These are phyloP conservation scores for Seminavis robusta DNA, from an alignment of 108 stramenopile species.

Conservation along the genomic window DNA sequence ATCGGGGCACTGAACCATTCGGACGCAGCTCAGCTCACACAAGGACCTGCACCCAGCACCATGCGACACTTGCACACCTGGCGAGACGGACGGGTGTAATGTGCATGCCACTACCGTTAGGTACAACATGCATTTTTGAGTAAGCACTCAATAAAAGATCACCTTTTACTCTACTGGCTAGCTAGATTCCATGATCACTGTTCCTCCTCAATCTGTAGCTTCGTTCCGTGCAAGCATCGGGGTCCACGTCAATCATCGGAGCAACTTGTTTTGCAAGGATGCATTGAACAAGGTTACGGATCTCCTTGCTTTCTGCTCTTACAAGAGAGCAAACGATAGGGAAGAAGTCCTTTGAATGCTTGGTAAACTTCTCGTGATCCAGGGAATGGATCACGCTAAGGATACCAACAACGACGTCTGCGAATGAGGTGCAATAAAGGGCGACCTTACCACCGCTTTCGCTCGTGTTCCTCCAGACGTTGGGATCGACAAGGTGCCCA, in stretches of 20 bases:
- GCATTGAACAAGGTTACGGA: constrained; percentile 59
- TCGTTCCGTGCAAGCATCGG: too few relatives aligned
- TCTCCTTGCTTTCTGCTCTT: constrained; percentile 72
- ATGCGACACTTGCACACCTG: too few relatives aligned
- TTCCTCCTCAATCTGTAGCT: too few relatives aligned
- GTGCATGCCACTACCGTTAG: too few relatives aligned
- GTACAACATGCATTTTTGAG: too few relatives aligned
- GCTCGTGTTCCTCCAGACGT: constrained; percentile 70
- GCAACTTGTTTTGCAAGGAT: constrained; percentile 60
- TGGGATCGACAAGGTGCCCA: constrained; percentile 61
- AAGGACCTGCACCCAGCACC: too few relatives aligned
- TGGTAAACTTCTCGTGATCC: constrained; percentile 42
- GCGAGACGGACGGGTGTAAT: too few relatives aligned
- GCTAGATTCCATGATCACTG: too few relatives aligned
- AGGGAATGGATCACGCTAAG: constrained; percentile 53
- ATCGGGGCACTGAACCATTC: too few relatives aligned
- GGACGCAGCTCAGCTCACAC: too few relatives aligned
- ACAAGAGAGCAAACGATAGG: constrained; percentile 69
- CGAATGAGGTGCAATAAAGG: constrained; percentile 80
- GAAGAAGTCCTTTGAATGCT: constrained; percentile 54
- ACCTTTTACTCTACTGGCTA: too few relatives aligned
- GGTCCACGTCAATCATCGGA: constrained; percentile 36
- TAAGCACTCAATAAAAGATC: too few relatives aligned
- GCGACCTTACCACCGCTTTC: constrained; percentile 83
- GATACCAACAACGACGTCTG: constrained; percentile 64